Evolutionary conservation across 495 filamentous ascomycete species (phyloP).

Genomic region (Penicillium pulvis): DNA sequence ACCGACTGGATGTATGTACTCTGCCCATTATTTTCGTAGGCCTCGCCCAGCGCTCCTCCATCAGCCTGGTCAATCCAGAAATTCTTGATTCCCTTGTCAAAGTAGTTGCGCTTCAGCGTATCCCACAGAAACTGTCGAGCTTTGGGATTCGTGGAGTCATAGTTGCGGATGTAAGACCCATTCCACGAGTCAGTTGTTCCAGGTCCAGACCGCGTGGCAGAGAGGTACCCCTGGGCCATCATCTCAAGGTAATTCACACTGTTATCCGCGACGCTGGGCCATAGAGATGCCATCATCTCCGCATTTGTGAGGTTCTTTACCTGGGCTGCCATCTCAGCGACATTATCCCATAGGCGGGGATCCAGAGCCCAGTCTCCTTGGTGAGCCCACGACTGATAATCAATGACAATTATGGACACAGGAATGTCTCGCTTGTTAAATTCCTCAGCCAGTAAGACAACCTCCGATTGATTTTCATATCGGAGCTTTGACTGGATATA

Average conservation of each 20-base stretch:
- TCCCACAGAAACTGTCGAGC: slow-evolving; percentile 27
- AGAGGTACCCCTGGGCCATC: slow-evolving; percentile 29
- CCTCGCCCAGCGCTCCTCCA: slow-evolving; percentile 32
- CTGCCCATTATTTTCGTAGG: slow-evolving; percentile 36
- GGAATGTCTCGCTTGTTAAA: slow-evolving; percentile 27
- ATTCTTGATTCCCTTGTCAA: slow-evolving; percentile 31
- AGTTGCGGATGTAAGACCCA: slow-evolving; percentile 35
- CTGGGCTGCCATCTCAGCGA: slow-evolving; percentile 24
- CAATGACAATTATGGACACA: slow-evolving; percentile 35
- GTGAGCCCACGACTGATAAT: slow-evolving; percentile 37
- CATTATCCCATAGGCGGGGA: slow-evolving; percentile 28
- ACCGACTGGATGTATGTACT: slow-evolving; percentile 30
- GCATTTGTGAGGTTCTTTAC: slow-evolving; percentile 32
- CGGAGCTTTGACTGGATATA: slow-evolving; percentile 39
- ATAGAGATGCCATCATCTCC: slow-evolving; percentile 38
- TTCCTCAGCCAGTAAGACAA: slow-evolving; percentile 24
- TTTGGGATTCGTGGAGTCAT: slow-evolving; percentile 32
- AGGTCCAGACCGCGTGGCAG: slow-evolving; percentile 29
- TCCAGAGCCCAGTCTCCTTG: slow-evolving; percentile 39
- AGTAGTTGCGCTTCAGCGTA: slow-evolving; percentile 29
- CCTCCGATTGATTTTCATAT: slow-evolving; percentile 35
- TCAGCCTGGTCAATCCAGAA: slow-evolving; percentile 41
- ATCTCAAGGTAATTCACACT: slow-evolving; percentile 33
- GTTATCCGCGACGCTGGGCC: slow-evolving; percentile 35
- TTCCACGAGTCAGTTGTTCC: slow-evolving; percentile 36